Evolutionary conservation across 1,139 yeast species (phyloP).

Genomic region (Pichia sp.): DNA sequence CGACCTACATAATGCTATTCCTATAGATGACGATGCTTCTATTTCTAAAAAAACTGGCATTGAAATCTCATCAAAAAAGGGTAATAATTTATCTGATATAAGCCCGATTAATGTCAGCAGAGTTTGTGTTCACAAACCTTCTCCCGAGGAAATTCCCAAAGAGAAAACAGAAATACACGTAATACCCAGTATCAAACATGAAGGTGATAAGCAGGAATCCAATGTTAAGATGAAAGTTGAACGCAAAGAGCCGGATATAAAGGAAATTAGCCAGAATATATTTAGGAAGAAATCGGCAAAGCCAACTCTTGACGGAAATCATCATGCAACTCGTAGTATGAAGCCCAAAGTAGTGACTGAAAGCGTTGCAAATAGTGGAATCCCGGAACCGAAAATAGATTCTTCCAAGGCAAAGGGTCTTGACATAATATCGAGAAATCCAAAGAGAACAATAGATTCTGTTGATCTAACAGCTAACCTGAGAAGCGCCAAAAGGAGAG

Average conservation of each 20-base stretch:
- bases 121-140: background rate
- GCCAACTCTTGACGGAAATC: too few relatives aligned
- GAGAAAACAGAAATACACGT: too few relatives aligned
- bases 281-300: background rate
- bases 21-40: constrained; percentile 3
- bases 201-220: background rate
- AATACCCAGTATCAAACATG: background rate
- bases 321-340: too few relatives aligned
- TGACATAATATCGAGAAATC: background rate
- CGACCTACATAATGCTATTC: constrained; percentile 1
- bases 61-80: background rate
- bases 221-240: background rate
- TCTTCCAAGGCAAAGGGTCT: background rate
- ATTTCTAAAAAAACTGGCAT: background rate
- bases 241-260: background rate
- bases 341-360: background rate
- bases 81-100: background rate
- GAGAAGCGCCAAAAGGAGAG: background rate
- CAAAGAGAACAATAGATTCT: background rate
- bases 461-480: background rate
- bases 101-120: background rate
- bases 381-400: background rate
- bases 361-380: background rate
- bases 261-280: background rate
- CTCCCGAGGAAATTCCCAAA: background rate